Conservation (phyloP, 768 basidiomycete species). For the Trametes gibbosa region DNA sequence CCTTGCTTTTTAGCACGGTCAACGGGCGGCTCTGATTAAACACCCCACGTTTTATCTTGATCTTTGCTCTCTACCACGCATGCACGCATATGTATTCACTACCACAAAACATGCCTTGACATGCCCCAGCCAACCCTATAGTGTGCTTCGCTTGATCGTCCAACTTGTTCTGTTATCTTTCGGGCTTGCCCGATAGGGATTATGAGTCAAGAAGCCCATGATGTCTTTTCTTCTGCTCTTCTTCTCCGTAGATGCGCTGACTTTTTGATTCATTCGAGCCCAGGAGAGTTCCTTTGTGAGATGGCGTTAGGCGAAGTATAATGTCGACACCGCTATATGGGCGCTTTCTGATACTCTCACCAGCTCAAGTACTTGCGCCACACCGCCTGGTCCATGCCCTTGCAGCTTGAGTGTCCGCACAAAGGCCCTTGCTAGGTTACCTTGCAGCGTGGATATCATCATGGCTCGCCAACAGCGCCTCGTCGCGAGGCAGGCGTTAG, state of each 20-base stretch:
- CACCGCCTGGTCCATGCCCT: no score
- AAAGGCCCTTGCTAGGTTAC: not conserved
- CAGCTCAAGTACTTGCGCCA: no score
- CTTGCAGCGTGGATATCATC: not conserved
- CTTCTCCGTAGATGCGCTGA: not conserved
- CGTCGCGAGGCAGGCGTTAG: constrained; percentile 3
- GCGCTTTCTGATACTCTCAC: not conserved
- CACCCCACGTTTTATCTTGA: constrained; percentile 11
- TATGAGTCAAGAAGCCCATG: not conserved
- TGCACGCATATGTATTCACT: constrained; percentile 37
- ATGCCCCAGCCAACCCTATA: constrained; percentile 19
- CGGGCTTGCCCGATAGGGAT: no score
- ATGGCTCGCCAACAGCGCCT: not conserved
- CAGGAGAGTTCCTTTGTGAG: not conserved
- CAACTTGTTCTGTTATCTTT: no score
- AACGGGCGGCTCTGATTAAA: constrained; percentile 38
- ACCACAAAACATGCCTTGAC: constrained; percentile 31
- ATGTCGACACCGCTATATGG: not conserved
- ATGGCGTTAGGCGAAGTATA: not conserved
- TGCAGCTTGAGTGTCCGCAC: not conserved
- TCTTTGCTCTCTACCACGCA: constrained; percentile 24
- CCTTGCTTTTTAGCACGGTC: constrained; percentile 37
- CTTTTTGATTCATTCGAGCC: not conserved
- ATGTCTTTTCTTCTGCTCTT: not conserved
- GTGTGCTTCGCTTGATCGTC: not conserved